Evolutionary conservation across 83 land plant species (phyloP).

Genomic region (Isoetes engelmannii): DNA sequence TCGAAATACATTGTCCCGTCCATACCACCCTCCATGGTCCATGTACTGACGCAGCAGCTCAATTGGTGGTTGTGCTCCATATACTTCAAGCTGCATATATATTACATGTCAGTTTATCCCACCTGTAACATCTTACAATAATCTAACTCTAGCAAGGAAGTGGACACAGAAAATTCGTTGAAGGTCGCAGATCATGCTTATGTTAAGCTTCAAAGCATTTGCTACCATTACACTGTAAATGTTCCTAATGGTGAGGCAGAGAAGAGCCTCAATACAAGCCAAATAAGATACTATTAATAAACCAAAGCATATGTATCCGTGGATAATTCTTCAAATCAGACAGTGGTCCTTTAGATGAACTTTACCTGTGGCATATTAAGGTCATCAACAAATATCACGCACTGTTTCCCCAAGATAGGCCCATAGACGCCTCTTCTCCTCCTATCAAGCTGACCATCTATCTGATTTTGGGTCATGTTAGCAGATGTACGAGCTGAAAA

Average conservation of each 20-base stretch:
- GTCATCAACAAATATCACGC: conserved; percentile 39
- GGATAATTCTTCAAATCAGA: too few species aligned
- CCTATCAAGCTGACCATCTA: conserved; percentile 37
- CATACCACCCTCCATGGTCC: conserved; percentile 48
- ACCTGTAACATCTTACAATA: too few species aligned
- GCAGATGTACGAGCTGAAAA: conserved; percentile 42
- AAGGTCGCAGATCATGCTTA: too few species aligned
- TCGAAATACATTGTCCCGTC: conserved; percentile 39
- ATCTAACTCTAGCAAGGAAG: too few species aligned
- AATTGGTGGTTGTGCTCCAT: conserved; percentile 44
- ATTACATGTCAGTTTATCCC: neutral
- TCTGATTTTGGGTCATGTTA: conserved; percentile 43
- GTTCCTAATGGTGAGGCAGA: too few species aligned
- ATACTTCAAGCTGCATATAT: conserved; percentile 35
- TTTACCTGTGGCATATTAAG: conserved; percentile 44
- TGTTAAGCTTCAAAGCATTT: too few species aligned
- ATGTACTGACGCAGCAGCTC: conserved; percentile 38
- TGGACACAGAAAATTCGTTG: too few species aligned
- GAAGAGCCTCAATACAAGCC: too few species aligned
- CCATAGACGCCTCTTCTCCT: conserved; percentile 36
- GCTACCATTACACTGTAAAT: too few species aligned
- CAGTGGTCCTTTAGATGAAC: too few species aligned
- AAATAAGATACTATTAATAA: too few species aligned
- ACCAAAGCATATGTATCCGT: too few species aligned
- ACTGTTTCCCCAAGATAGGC: conserved; percentile 26